Evolutionary conservation across 495 filamentous ascomycete species (phyloP).

Genomic region (Penicillium alfredii): DNA sequence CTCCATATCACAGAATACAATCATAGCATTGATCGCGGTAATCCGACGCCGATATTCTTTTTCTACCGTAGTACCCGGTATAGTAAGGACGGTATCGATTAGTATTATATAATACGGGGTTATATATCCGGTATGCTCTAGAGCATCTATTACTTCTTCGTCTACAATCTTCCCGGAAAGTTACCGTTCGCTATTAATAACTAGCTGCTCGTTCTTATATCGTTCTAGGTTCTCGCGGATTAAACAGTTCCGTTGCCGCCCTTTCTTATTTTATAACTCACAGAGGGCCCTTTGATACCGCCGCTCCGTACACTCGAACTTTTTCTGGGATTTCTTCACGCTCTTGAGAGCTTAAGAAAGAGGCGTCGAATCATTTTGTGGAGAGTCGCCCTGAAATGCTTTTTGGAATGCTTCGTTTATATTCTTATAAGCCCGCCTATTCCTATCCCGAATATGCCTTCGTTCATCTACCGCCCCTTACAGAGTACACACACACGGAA

Average conservation of each 20-base stretch:
- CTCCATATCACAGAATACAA: conserved; percentile 25
- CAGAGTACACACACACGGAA: conserved; percentile 9
- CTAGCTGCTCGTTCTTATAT: conserved; percentile 29
- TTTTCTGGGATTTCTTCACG: conserved; percentile 4
- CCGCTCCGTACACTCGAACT: conserved; percentile 15
- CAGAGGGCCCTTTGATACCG: conserved; percentile 10
- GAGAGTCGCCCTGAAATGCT: conserved; percentile 7
- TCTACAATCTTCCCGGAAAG: conserved; percentile 24
- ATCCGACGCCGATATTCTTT: conserved; percentile 22
- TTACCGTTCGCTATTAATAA: conserved; percentile 26
- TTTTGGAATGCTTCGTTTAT: conserved; percentile 4
- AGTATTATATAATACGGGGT: conserved; percentile 20
- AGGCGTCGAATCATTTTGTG: not conserved
- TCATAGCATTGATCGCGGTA: conserved; percentile 23
- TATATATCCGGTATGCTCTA: conserved; percentile 18
- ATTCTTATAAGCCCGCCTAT: conserved; percentile 12
- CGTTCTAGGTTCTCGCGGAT: conserved; percentile 22
- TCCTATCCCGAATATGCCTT: conserved; percentile 8
- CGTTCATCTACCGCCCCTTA: conserved; percentile 5
- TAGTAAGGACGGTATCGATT: conserved; percentile 21
- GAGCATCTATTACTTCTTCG: conserved; percentile 14
- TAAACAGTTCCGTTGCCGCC: conserved; percentile 15
- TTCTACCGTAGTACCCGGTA: conserved; percentile 16
- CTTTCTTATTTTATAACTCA: conserved; percentile 20
- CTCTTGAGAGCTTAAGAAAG: too few species aligned